Conservation (phyloP, 1,284 basidiomycete genomes). For the Apiotrichum sp. region DNA sequence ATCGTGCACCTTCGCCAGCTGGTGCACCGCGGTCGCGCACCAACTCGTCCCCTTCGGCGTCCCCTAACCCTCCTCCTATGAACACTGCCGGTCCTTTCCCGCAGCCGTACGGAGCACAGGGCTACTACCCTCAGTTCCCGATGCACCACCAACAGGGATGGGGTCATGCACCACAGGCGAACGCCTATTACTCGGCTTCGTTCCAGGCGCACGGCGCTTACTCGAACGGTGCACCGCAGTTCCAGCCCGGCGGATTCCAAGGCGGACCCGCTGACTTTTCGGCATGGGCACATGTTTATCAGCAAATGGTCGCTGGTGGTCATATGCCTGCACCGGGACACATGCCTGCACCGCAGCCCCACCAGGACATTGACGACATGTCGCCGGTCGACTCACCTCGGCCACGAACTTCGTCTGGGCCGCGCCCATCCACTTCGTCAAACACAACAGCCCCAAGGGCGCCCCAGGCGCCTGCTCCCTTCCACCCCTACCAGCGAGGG, state of each 20-base stretch:
- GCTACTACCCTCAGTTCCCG: background rate
- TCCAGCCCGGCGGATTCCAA: slow-evolving; percentile 23
- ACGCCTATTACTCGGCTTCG: slow-evolving; percentile 19
- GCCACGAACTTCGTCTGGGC: slow-evolving; percentile 27
- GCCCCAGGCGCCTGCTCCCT: slow-evolving; percentile 10
- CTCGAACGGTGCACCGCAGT: slow-evolving; percentile 9
- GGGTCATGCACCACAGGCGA: background rate
- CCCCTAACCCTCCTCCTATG: slow-evolving; percentile 20
- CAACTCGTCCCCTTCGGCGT: slow-evolving; percentile 13
- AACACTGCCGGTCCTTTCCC: slow-evolving; percentile 5
- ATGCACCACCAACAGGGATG: slow-evolving; percentile 3
- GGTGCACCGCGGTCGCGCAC: slow-evolving; percentile 15
- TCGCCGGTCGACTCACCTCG: slow-evolving; percentile 10
- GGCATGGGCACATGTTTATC: slow-evolving; percentile 44
- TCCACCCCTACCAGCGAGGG: slow-evolving; percentile 30
- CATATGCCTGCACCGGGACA: slow-evolving; percentile 21
- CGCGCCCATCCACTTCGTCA: slow-evolving; percentile 5
- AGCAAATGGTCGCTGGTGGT: slow-evolving; percentile 39
- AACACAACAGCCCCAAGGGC: background rate
- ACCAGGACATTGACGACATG: slow-evolving; percentile 16
- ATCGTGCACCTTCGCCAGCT: slow-evolving; percentile 22
- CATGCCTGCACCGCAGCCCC: slow-evolving; percentile 16
- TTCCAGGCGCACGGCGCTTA: slow-evolving; percentile 27
- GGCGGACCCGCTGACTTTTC: slow-evolving; percentile 33
- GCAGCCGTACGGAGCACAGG: slow-evolving; percentile 14